phyloP scores from a whole-genome alignment of 1,139 yeast genomes.

The Geotrichum siamense region DNA sequence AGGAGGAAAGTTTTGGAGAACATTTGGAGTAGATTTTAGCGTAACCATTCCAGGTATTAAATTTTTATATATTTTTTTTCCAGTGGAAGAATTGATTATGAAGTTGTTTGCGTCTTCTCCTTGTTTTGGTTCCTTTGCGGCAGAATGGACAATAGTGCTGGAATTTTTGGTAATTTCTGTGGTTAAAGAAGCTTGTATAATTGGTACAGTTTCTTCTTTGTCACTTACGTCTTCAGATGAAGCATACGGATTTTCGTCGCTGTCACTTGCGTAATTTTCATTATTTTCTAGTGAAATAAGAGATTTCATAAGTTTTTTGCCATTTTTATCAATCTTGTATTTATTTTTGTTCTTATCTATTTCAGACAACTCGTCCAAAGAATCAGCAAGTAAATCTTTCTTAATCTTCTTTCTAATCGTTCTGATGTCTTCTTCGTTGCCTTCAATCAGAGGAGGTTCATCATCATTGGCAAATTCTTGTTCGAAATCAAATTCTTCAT shows the following conservation, averaged over 20 bases:
- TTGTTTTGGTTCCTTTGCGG: too few relatives aligned
- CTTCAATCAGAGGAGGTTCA: conserved; percentile 97
- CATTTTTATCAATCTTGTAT: conserved; percentile 84
- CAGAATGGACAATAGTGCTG: too few relatives aligned
- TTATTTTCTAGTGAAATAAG: conserved; percentile 80
- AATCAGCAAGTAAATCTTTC: conserved; percentile 61
- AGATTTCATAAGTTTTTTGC: conserved; percentile 76
- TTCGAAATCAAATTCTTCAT: conserved; percentile 88
- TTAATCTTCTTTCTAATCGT: conserved; percentile 83
- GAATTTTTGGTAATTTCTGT: too few relatives aligned
- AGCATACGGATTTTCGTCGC: conserved; percentile 73
- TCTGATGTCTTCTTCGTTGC: conserved; percentile 90
- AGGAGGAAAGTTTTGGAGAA: conserved; percentile 59
- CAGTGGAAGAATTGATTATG: conserved; percentile 8
- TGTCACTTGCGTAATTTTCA: conserved; percentile 86
- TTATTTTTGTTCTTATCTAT: conserved; percentile 57
- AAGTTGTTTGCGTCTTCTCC: too few relatives aligned
- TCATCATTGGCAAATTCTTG: conserved; percentile 98
- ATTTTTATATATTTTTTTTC: conserved; percentile 17
- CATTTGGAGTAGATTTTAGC: conserved; percentile 55
- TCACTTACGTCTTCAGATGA: conserved; percentile 45
- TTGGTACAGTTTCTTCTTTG: conserved; percentile 22
- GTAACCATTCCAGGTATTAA: conserved; percentile 61
- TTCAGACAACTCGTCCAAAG: conserved; percentile 40
- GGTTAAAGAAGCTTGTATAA: too few relatives aligned